Base-by-base conservation (phyloP, 2,329 filamentous ascomycete genomes). In the Aspergillus sp. region DNA sequence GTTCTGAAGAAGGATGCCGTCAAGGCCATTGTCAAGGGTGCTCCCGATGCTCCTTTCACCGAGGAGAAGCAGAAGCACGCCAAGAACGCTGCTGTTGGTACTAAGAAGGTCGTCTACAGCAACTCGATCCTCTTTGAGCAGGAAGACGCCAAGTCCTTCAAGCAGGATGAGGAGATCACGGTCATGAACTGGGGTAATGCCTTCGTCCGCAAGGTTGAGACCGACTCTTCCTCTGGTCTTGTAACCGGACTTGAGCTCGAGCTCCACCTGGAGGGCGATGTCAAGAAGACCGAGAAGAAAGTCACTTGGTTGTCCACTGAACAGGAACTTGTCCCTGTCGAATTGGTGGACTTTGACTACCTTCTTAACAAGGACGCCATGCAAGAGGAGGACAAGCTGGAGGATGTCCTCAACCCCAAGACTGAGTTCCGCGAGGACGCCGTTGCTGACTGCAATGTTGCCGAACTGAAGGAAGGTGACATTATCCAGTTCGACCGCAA, bases 281-380 rank as follows among this genome's bases (percentile, higher is more conserved):
- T 97, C 69, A 95, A 95, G 77, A 85, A 88, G 64, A 97, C 91
- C 0, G 84, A 89, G 63, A 96, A 96, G 82, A 97, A 97, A 78
- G 82, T 97, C 33, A 96, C 90, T 1, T 97, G 91, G 91, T 75
- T 97, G 43, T 85, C 88, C 1, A 80, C 79, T 0, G 81, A 88
- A 41, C 86, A 91, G 72, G 80, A 86, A 49, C 79, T 95, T 0
- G 77, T 95, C 12, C 83, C 84, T 6, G 84, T 93, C 19, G 88
- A 95, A 69, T 79, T 95, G 9, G 91, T 90, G 71, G 90, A 96
- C 58, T 97, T 96, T 66, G 91, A 95, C 71, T 91, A 94, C 72
- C 79, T 97, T 43, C 86, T 97, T 64, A 94, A 86, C 51, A 97
- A 96, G 78, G 91, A 97, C 66, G 90, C 93, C 65, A 78, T 97